Percentiles rank a stretch among this genome's conserved stretches.
These are phyloP conservation scores for Xerocomellus amylosporus DNA, from an alignment of 768 basidiomycete species.

Conservation along the genomic window DNA sequence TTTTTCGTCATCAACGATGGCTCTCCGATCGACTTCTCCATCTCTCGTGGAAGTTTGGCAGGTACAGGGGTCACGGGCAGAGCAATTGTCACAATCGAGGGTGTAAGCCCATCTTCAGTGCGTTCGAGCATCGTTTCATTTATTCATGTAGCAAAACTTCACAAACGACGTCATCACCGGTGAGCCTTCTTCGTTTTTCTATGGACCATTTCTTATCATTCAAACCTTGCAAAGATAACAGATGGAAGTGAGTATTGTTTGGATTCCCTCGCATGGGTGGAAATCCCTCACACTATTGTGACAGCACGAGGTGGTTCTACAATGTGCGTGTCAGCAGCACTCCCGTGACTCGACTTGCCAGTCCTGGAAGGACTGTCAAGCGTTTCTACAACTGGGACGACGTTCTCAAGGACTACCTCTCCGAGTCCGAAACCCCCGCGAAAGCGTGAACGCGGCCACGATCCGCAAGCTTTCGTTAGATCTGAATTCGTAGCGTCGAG, in stretches of 20 bases:
- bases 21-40: conserved; percentile 5
- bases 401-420: background rate
- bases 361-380: background rate
- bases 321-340: background rate
- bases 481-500: background rate
- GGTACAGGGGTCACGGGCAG: background rate
- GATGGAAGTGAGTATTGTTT: background rate
- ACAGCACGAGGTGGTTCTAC: background rate
- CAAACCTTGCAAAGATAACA: background rate
- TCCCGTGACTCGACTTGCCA: background rate
- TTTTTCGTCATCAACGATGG: conserved; percentile 4
- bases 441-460: background rate
- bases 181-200: background rate
- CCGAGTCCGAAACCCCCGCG: background rate
- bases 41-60: background rate
- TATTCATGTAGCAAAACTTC: background rate
- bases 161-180: background rate
- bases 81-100: background rate
- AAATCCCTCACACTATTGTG: background rate
- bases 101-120: background rate
- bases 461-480: background rate
- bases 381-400: background rate
- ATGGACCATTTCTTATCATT: background rate
- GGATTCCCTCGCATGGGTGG: background rate
- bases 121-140: background rate